Evolutionary conservation across 768 basidiomycete genomes (phyloP), one percentile per base, ranked within the genome.

Genomic region (Rhizopogon vinicolor): DNA sequence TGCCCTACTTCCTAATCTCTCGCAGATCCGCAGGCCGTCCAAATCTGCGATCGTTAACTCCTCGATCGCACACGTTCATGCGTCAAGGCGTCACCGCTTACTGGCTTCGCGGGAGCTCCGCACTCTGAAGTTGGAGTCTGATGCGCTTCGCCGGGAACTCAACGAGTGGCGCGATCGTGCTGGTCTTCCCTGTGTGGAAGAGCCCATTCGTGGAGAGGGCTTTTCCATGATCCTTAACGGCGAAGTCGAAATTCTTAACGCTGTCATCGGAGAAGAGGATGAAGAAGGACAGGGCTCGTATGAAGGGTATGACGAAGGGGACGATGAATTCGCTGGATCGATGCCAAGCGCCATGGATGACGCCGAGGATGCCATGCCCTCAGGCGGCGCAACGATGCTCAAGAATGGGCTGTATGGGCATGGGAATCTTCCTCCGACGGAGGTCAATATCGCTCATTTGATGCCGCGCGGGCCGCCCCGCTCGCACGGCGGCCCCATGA

Each of bases 11-110:
- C 93, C 96, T 49, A 91, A 94, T 66, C 85, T 97, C 54, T 89
- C 89, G 10, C 83, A 91, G 65, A 89, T 93, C 70, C 87, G 94
- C 60, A 86, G 96, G 31, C 97, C 97, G 0, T 93, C 91, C 68
- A 99, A 99, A 74, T 91, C 91, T 4, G 89, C 91, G 58, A 98
- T 98, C 70, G 95, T 99, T 72, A 97, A 97, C 72, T 93, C 90
- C 35, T 91, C 89, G 44, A 97, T 98, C 68, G 86, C 92, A 1
- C 89, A 93, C 65, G 84, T 94, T 58, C 87, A 89, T 64, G 82
- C 87, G 19, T 88, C 90, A 41, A 84, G 91, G 48, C 81, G 91
- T 42, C 89, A 93, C 65, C 86, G 91, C 48, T 74, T 86, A 18
- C 78, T 93, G 59, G 92, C 93, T 14, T 81, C 91, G 8, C 83